Base-by-base conservation (phyloP, 768 basidiomycete genomes). In the Paxillus rubicundulus region DNA sequence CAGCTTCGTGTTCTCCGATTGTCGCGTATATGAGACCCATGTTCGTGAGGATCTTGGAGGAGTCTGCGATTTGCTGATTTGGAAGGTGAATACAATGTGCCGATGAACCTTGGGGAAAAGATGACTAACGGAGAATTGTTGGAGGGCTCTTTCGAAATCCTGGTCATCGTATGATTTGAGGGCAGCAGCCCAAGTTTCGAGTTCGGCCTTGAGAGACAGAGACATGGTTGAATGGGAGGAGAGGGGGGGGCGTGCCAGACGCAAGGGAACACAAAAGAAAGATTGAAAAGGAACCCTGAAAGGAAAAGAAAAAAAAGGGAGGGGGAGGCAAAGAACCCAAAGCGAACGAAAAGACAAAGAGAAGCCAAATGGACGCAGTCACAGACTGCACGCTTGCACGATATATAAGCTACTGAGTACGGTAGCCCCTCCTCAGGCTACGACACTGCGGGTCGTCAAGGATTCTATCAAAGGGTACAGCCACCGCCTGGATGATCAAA, bases 21-120 rank as follows among this genome's bases (percentile, higher is more conserved):
- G 92, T 96, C 41, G 95, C 94, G 59, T 90, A 88, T 65, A 98
- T 94, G 53, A 98, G 77, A 13, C 90, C 95, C 74, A 97, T 90
- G 67, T 97, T 97, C 42, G 89, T 89, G 53, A 89, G 80, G 62
- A 97, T 91, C 75, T 93, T 93, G 54, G 90, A 91, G 18, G 85
- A 86, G 65, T 93, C 89, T 2, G 85, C 87, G 60, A 97, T 96
- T 38, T 72, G 71, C 83, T 89, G 60, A 20, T n/a, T 18, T 21
- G 16, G 42, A 5, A 28, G 14, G 49, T 37, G n/a, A 17, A 37
- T 38, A 18, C 28, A 14, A 38, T 18, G 28, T 20, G 28, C 41
- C 55, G 34, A n/a, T 30, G 18, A n/a, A 18, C 36, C 58, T 51
- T 34, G 47, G 30, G 44, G 50, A 46, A 16, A 21, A 39, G 9